Evolutionary conservation across 78 protist species (phyloP), one percentile per base, ranked within the genome.

Genomic region (Dictyostelium brefeldianum): DNA sequence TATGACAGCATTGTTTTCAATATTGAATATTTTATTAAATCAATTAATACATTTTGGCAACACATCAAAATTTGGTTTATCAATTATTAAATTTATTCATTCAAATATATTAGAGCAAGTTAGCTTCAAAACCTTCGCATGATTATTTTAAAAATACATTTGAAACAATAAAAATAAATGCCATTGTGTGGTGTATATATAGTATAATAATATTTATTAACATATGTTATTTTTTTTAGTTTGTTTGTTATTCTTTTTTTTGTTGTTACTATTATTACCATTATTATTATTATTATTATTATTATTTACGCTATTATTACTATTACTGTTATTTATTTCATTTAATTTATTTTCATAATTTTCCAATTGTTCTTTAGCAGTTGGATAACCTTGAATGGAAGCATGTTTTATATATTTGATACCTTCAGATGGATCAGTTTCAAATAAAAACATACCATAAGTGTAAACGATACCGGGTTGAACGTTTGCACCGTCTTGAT

Each of bases 401-500:
- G 75, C 46, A 2, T 27, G 12, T 67, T 43, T 67, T 14, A 67
- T 67, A 41, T 29, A 67, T 31, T 67, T 9, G 7, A 67, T 67
- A 67, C 48, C 75, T 67, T 67, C 25, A 5, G 27, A 14, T 67
- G 27, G 29, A 67, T 31, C 17, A 53, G 10, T n/a, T 31, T 67
- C 75, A 67, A 67, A 67, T 67, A 67, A 67, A 18, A 67, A 67
- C 6, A 20, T 67, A 67, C 75, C 75, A 67, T 67, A 67, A 29
- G 29, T 29, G 29, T 31, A 67, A 31, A 67, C 11, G 8, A 67
- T 67, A 67, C 75, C 75, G 4, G 75, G 75, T 62, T 62, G 70
- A 10, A 36, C 27, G 31, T 67, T 31, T 67, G 27, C 75, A 17
- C 75, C 75, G 14, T 36, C 11, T 10, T 67, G 43, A 12, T 67